Percentiles rank a stretch among this genome's conserved stretches.
Evolutionary conservation across 805 yeast species (phyloP).

Genomic region (Suhomyces pyralidae): DNA sequence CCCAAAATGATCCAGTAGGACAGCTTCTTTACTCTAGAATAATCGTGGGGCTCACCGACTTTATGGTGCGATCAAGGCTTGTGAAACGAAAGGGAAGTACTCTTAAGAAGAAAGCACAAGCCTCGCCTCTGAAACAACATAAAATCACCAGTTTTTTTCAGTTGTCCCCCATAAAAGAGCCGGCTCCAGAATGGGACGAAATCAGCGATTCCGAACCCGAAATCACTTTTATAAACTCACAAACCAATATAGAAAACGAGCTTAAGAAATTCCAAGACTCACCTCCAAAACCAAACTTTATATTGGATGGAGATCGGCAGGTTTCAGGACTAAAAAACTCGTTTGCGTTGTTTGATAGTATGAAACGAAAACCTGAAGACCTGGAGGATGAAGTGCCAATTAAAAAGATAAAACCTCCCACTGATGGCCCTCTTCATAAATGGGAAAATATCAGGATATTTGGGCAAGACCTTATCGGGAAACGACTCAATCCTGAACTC

Average conservation of each 20-base stretch:
- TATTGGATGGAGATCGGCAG: neutral
- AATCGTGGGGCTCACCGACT: slow-evolving; percentile 8
- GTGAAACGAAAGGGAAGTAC: slow-evolving; percentile 4
- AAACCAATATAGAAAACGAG: slow-evolving; percentile 17
- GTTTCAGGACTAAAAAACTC: neutral
- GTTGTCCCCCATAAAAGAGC: neutral
- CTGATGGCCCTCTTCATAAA: neutral
- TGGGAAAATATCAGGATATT: slow-evolving; percentile 20
- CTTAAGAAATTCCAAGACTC: slow-evolving; percentile 14
- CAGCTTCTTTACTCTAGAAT: slow-evolving; percentile 3
- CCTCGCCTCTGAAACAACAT: slow-evolving; percentile 9
- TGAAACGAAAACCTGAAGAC: neutral
- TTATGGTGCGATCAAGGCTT: slow-evolving; percentile 6
- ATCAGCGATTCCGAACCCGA: slow-evolving; percentile 24
- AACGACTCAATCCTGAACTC: slow-evolving; percentile 19
- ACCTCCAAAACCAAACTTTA: slow-evolving; percentile 4
- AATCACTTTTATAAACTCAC: slow-evolving; percentile 3
- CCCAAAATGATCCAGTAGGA: slow-evolving; percentile 1
- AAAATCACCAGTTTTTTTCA: slow-evolving; percentile 9
- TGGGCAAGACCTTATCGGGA: slow-evolving; percentile 29
- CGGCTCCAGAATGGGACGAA: slow-evolving; percentile 11
- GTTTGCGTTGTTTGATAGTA: neutral
- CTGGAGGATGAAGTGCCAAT: neutral
- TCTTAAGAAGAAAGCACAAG: slow-evolving; percentile 1
- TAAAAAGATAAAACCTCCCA: neutral